These are phyloP conservation scores for Sanguinoderma infundibulare DNA, from an alignment of 1,284 basidiomycete species.

Conservation along the genomic window DNA sequence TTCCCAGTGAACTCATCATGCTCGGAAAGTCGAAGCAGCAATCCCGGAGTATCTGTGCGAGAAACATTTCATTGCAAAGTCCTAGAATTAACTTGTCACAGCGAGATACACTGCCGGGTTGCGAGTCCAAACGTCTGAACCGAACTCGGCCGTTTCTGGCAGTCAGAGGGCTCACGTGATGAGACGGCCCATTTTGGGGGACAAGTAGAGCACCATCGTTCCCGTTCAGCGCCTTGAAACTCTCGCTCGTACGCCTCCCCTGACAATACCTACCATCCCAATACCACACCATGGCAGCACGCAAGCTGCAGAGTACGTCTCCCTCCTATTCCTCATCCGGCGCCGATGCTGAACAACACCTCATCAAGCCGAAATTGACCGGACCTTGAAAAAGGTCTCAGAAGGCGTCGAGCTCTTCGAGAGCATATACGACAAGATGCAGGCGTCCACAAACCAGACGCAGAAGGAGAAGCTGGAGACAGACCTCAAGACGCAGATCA, in stretches of 20 bases:
- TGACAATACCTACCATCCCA: constrained; percentile 25
- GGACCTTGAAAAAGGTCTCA: constrained; percentile 92
- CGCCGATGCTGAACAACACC: constrained; percentile 5
- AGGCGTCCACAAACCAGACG: constrained; percentile 89
- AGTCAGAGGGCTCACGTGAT: constrained; percentile 12
- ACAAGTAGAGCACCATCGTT: constrained; percentile 26
- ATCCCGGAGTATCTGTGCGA: too few species aligned
- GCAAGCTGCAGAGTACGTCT: constrained; percentile 78
- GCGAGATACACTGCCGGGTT: not conserved
- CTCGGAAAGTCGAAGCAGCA: too few species aligned
- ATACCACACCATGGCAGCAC: constrained; percentile 69
- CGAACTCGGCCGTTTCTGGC: too few species aligned
- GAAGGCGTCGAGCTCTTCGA: constrained; percentile 96
- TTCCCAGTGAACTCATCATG: too few species aligned
- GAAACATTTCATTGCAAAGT: too few species aligned
- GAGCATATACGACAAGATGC: constrained; percentile 96
- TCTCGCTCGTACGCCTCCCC: constrained; percentile 26
- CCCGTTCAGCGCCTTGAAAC: constrained; percentile 20
- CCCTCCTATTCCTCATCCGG: not conserved
- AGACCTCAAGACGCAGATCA: constrained; percentile 97
- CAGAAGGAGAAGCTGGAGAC: constrained; percentile 97
- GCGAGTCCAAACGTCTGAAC: too few species aligned
- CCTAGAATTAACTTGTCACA: too few species aligned
- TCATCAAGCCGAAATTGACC: constrained; percentile 89
- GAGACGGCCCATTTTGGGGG: constrained; percentile 14